Evolutionary conservation across 495 filamentous ascomycete genomes (phyloP).

Genomic region (Poronia punctata): DNA sequence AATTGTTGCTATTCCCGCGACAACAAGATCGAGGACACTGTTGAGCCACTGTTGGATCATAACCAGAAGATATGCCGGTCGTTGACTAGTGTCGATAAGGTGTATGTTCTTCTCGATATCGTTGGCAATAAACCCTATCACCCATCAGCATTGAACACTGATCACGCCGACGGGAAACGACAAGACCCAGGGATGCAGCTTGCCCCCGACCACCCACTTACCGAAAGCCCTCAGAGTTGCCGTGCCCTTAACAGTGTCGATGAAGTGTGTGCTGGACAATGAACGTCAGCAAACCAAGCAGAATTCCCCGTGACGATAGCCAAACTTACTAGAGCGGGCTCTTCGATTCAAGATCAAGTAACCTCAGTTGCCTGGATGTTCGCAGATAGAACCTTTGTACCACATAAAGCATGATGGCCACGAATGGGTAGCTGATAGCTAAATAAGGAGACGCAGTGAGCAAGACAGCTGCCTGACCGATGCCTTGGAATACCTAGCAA

Average conservation of each 20-base stretch:
- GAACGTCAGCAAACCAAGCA: too few relatives aligned
- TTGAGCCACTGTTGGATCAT: constrained; percentile 41
- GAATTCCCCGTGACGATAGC: neutral
- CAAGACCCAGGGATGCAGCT: too few relatives aligned
- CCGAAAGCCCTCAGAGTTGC: constrained; percentile 38
- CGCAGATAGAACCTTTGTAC: constrained; percentile 55
- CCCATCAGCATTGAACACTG: constrained; percentile 19
- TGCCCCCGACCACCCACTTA: neutral
- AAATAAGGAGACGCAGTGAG: constrained; percentile 23
- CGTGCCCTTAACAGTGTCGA: constrained; percentile 34
- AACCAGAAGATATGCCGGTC: constrained; percentile 38
- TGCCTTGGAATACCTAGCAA: neutral
- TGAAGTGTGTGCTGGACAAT: constrained; percentile 35
- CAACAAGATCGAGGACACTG: constrained; percentile 32
- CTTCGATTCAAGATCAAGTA: constrained; percentile 28
- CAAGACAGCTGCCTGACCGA: constrained; percentile 17
- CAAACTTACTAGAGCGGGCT: constrained; percentile 19
- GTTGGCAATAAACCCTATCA: constrained; percentile 12
- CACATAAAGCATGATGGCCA: constrained; percentile 35
- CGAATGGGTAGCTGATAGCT: constrained; percentile 18
- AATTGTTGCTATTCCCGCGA: constrained; percentile 28
- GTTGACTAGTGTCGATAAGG: constrained; percentile 33
- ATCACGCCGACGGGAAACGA: too few relatives aligned
- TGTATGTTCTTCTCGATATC: constrained; percentile 38
- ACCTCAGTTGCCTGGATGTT: constrained; percentile 52